Evolutionary conservation across 1,139 yeast species (phyloP), one percentile per base, ranked within the genome.

Genomic region (Blastobotrys arbuscula): DNA sequence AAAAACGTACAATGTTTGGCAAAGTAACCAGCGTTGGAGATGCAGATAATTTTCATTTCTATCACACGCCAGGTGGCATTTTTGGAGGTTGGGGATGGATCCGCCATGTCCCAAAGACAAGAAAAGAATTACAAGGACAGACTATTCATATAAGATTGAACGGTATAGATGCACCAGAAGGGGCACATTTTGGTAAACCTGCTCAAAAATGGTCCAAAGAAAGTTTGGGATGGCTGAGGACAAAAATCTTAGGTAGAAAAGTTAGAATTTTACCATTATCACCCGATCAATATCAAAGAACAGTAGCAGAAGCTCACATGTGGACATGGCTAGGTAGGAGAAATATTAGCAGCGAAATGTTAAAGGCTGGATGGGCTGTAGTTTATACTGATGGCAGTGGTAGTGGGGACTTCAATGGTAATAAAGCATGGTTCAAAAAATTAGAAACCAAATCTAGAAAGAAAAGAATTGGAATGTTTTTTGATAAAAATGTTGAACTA

Each of bases 151-250:
- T 94, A 13, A 72, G 99, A 44, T 68, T 92, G 30, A 85, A 95
- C 65, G 99, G 97, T 0, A 82, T 92, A n/a, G 99, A 92, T 72
- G 98, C 99, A 0, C 99, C 99, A 1, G 99, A 92, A 63, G 70
- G 95, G 39, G 79, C 95, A 1, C 97, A 92, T 70, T 92, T 88
- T 68, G 99, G 99, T 1, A 85, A 85, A 55, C 90, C 95, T 0
- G 85, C 96, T 0, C 98, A 92, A 63, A 95, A 95, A 0, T 84
- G 69, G 61, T 79, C 95, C 30, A 87, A 82, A 44, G 97, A 92
- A 55, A 94, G 97, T 0, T 67, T 90, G 51, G 61, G 62, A 3
- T 92, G 97, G 96, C 71, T 92, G 33, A 71, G 82, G 40, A 59
- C 68, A 16, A 84, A 78, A 57, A 61, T 90, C 0, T 61, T 82